phyloP scores from a whole-genome alignment of 2,329 filamentous ascomycete species.

The Penicillium sp. region DNA sequence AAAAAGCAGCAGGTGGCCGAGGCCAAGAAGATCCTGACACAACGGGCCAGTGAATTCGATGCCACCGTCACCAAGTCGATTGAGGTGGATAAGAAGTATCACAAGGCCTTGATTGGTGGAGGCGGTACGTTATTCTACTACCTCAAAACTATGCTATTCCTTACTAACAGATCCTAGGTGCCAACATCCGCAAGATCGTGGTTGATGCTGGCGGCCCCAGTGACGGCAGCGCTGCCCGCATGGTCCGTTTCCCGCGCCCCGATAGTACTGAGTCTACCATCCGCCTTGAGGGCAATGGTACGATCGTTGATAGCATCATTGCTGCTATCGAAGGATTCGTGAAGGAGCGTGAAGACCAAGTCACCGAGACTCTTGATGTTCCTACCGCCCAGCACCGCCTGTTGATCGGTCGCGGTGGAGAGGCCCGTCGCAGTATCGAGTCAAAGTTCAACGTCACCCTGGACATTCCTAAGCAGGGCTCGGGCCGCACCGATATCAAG shows the following conservation, averaged over 20 bases:
- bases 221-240: slow-evolving; percentile 81
- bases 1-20: slow-evolving; percentile 89
- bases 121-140: slow-evolving; percentile 68
- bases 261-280: slow-evolving; percentile 82
- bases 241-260: slow-evolving; percentile 92
- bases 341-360: slow-evolving; percentile 79
- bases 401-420: slow-evolving; percentile 89
- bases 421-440: slow-evolving; percentile 83
- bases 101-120: slow-evolving; percentile 81
- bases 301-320: slow-evolving; percentile 87
- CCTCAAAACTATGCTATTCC: background rate
- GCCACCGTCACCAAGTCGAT: slow-evolving; percentile 83
- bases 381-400: slow-evolving; percentile 87
- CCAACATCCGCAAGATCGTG: slow-evolving; percentile 85
- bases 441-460: slow-evolving; percentile 82
- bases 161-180: slow-evolving; percentile 62
- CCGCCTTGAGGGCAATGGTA: slow-evolving; percentile 81
- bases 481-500: slow-evolving; percentile 82
- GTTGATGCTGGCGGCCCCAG: slow-evolving; percentile 86
- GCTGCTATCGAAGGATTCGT: slow-evolving; percentile 81
- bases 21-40: slow-evolving; percentile 86
- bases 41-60: slow-evolving; percentile 85
- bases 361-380: slow-evolving; percentile 77
- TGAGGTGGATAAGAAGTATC: slow-evolving; percentile 92
- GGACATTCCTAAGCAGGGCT: slow-evolving; percentile 89